Evolutionary conservation across 1,284 basidiomycete species (phyloP).

Genomic region (Anthracocystis walkeri): DNA sequence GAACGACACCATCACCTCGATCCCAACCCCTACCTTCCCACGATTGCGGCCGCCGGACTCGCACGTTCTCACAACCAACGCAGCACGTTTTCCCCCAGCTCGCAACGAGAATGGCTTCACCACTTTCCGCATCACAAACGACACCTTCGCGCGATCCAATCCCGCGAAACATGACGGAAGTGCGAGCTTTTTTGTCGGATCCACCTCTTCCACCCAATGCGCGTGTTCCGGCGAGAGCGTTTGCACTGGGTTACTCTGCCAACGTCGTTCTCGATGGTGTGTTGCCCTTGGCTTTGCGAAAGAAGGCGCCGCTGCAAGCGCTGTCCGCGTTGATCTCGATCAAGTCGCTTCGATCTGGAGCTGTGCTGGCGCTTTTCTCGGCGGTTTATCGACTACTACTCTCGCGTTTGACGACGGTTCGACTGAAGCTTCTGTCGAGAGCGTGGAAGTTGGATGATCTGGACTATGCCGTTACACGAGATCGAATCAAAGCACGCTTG

Average conservation of each 20-base stretch:
- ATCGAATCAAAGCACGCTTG: conserved; percentile 39
- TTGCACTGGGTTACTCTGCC: conserved; percentile 43
- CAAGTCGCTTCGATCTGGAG: conserved; percentile 37
- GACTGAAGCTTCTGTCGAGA: conserved; percentile 24
- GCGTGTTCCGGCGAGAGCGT: conserved; percentile 38
- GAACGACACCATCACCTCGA: too few relatives aligned
- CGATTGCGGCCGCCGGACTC: too few relatives aligned
- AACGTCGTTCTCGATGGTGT: conserved; percentile 51
- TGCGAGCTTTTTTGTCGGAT: conserved; percentile 18
- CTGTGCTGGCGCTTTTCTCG: conserved; percentile 49
- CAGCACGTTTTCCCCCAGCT: neutral
- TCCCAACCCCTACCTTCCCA: neutral
- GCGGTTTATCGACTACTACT: conserved; percentile 51
- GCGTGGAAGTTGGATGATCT: conserved; percentile 19
- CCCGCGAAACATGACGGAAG: conserved; percentile 15
- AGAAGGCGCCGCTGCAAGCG: conserved; percentile 40
- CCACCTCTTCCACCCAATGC: conserved; percentile 39
- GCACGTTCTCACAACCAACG: neutral
- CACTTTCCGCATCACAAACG: conserved; percentile 42
- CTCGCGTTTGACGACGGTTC: conserved; percentile 30
- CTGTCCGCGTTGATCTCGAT: conserved; percentile 36
- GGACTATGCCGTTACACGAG: conserved; percentile 26
- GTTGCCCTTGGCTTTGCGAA: conserved; percentile 40
- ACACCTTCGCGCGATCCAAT: conserved; percentile 25
- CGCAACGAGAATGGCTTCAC: conserved; percentile 29